Evolutionary conservation across 2,329 filamentous ascomycete genomes (phyloP).

Genomic region (Trichoderma harzianum): DNA sequence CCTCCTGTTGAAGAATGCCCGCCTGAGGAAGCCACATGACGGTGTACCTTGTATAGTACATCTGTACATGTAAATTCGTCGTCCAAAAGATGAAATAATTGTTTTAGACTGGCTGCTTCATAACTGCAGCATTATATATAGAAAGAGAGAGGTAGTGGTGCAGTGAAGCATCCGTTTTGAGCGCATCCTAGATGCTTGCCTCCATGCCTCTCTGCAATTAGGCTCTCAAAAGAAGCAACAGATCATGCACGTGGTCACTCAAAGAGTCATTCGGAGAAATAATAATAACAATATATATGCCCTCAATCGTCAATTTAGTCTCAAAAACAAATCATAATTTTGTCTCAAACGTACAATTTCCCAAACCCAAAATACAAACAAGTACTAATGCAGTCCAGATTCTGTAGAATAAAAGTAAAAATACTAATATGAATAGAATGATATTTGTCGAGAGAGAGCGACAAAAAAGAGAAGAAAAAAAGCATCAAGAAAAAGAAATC

Average conservation of each 20-base stretch:
- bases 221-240: not conserved
- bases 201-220: not conserved
- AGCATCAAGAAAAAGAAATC: not conserved
- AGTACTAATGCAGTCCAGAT: slow-evolving; percentile 2
- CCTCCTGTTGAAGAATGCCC: not conserved
- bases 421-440: slow-evolving; percentile 4
- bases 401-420: not conserved
- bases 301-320: not conserved
- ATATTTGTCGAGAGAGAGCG: slow-evolving; percentile 16
- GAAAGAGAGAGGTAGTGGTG: not conserved
- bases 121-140: not conserved
- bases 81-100: not conserved
- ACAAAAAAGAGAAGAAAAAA: not conserved
- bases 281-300: not conserved
- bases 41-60: not conserved
- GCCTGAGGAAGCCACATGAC: not conserved
- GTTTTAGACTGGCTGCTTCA: not conserved
- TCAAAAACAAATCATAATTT: not conserved
- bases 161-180: not conserved
- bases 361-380: not conserved
- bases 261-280: not conserved
- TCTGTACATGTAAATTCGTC: not conserved
- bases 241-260: not conserved
- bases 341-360: not conserved
- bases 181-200: too few species aligned